These are phyloP conservation scores for Alternaria incomplexa DNA, from an alignment of 2,329 filamentous ascomycete genomes.

Conservation along the genomic window DNA sequence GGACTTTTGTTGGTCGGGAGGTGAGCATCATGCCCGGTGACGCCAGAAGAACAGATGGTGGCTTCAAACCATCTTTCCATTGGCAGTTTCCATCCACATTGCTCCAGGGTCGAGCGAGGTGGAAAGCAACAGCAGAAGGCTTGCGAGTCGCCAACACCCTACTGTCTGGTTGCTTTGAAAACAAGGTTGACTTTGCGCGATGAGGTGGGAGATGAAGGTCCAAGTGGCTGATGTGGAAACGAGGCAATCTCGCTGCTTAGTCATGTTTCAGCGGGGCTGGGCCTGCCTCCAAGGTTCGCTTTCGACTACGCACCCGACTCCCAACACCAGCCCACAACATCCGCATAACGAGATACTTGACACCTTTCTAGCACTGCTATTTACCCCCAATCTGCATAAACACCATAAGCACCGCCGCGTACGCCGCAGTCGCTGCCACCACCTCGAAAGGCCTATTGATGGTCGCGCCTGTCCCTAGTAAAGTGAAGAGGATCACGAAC, in stretches of 20 bases:
- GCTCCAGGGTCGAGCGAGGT: background rate
- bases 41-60: background rate
- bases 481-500: conserved; percentile 26
- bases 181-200: background rate
- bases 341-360: too few relatives aligned
- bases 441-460: conserved; percentile 27
- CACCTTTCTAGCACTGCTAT: background rate
- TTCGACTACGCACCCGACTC: too few relatives aligned
- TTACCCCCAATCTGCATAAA: background rate
- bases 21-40: background rate
- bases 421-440: conserved; percentile 31
- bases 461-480: conserved; percentile 16
- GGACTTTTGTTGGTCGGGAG: background rate
- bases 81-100: background rate
- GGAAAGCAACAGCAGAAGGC: background rate
- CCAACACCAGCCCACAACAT: too few relatives aligned
- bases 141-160: background rate
- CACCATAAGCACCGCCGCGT: background rate
- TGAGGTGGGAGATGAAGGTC: background rate
- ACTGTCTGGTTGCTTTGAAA: background rate
- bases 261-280: background rate
- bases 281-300: too few relatives aligned
- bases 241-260: background rate
- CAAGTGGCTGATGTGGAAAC: background rate
- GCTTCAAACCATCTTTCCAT: background rate